Base-by-base conservation (phyloP, 306 rosid genomes). In the Gleditsia sinensis region DNA sequence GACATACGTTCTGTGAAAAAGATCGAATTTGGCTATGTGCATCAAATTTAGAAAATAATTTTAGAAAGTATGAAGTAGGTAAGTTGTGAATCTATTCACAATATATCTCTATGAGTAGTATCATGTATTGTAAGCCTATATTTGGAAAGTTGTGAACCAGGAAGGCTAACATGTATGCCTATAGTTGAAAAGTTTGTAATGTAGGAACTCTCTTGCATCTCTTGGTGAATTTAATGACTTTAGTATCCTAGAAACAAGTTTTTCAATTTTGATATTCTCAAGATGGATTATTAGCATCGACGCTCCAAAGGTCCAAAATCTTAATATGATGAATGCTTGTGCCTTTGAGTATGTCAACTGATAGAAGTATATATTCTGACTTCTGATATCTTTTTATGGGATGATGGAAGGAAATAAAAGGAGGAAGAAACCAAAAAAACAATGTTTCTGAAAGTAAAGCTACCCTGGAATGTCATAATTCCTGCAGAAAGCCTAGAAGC, bases 381-480 rank as follows among this genome's bases (percentile, higher is more conserved):
- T 9, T 20, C 58, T 49, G 48, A 40, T 78, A 67, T 68, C 21
- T 17, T 72, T 79, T 39, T 54, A 67, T 76, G 80, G 36, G 34
- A 27, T 82, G 54, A 60, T 67, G 80, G 85, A 77, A 60, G 70
- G 66, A 58, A 43, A 39, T 66, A 60, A 28, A 32, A 27, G 71
- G 79, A 46, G 56, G 37, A 58, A 55, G 59, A 23, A 51, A 5
- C 57, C 1, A 69, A 21, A 36, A 46, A 19, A 46, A 68, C 50
- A 19, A 90, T 90, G 95, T 87, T 77, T 87, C 88, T 94, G 72
- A 87, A 92, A 77, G 96, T 87, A 10, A 83, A 90, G 85, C 73
- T 92, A 55, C 81, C 86, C 0, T 87, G 91, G 96, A 94, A 94
- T 73, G 96, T 92, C 36, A 83, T 90, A 61, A 86, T 92, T 69